Evolutionary conservation across 2,329 filamentous ascomycete genomes (phyloP), one percentile per base, ranked within the genome.

Genomic region (Cercospora sp.): DNA sequence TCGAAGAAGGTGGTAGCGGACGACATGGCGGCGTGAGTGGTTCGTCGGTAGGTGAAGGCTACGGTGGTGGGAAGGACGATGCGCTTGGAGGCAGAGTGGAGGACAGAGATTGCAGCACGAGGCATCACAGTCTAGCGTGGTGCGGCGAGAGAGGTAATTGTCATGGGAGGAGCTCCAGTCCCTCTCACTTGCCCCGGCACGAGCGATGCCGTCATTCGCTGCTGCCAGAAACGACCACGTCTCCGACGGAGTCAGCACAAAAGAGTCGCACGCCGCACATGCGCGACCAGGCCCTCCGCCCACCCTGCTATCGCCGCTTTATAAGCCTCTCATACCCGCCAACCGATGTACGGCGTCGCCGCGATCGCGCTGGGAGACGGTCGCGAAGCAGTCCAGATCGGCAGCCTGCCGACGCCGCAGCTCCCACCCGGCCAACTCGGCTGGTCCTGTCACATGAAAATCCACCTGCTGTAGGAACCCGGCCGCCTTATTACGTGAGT

Each of bases 1-100:
- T 94, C 90, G 85, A 90, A 95, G 80, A 97, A 92, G 66, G 79
- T 84, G 21, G 89, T 89, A 74, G 89, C 89, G 65, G 89, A 89
- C 30, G 89, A 82, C 90, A 91, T 92, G 73, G 75, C 83, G 65
- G 71, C 62, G 45, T 53, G 13, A 1, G 21, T 13, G 21, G 61
- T 28, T 55, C 43, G 61, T 63, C 26, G 61, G 18, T 55, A 63
- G 26, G 61, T 55, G 61, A 53, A 53, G 26, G 45, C 65, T 40
- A 64, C 43, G 30, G 53, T 63, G n/a, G 24, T 58, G 24, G 68
- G 69, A 24, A 55, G 61, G 21, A 16, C 21, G 30, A 64, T 18
- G 61, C 26, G 63, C 28, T 28, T 59, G 55, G 49, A 55, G 24
- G 49, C 49, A 3, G 49, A 55, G 8, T 26, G 49, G 5, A 55